Evolutionary conservation across 208 protist species (phyloP), one percentile per base, ranked within the genome.

Genomic region (Tritrichomonas foetus): DNA sequence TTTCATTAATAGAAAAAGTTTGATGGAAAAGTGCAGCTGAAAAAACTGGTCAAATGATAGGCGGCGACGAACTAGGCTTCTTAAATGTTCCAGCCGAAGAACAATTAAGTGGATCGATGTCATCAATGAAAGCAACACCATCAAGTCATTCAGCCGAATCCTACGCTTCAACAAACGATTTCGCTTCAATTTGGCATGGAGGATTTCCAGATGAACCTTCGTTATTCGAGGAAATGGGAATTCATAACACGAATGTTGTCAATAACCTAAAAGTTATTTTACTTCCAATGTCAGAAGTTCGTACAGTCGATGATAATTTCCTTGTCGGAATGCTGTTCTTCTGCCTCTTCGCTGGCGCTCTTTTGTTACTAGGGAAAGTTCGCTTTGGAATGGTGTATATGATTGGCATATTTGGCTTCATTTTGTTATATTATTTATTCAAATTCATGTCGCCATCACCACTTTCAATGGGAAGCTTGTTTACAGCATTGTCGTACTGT

Each of bases 171-270:
- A 61, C 53, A 22, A 61, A 61, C 53, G 53, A 61, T 61, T 61
- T 61, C 16, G 78, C 78, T 16, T 89, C 78, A 33, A 57, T 89
- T 57, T 61, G 3, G 41, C 78, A 89, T 57, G 78, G 78, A 39
- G 78, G 78, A 5, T 89, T 89, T 47, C 78, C 78, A 33, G 78
- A 49, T 16, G 78, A 89, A 36, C 78, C 78, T 39, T 89, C 78
- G 9, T 57, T 89, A 57, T 89, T 89, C 9, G 78, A 89, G 39
- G 78, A 89, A 57, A n/a, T 89, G 22, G 78, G 78, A 36, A 89
- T 89, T 39, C 78, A 89, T 30, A 89, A 89, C 47, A 53, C 78
- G 13, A 49, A 89, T 57, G 47, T 89, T 33, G 44, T 47, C 53
- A 5, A 44, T 2, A 89, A 57, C 30, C 44, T 89, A 30, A 89